These are phyloP conservation scores for Verticillium klebahnii DNA, from an alignment of 2,329 filamentous ascomycete species.

Conservation along the genomic window DNA sequence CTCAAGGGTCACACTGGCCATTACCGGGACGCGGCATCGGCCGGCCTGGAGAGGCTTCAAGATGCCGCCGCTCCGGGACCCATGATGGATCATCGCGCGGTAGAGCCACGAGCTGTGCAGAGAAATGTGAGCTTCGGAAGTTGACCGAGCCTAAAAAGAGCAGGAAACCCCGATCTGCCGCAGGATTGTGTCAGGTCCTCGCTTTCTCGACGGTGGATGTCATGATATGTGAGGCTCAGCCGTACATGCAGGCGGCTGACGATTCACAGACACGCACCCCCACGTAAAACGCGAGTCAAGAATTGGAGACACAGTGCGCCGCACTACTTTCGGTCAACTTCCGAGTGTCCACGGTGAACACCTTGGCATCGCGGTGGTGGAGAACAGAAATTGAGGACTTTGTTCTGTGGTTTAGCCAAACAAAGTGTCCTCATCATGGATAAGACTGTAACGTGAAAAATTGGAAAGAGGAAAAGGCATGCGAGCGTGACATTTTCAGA, in stretches of 20 bases:
- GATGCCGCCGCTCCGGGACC: not conserved
- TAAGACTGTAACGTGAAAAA: no score
- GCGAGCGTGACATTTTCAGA: no score
- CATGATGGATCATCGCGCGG: not conserved
- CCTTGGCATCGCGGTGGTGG: not conserved
- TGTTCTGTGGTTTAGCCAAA: no score
- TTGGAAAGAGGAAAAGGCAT: no score
- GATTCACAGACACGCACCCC: not conserved
- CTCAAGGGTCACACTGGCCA: not conserved
- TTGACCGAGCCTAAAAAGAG: constrained; percentile 7
- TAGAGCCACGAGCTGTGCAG: not conserved
- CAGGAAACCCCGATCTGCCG: not conserved
- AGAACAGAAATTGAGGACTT: no score
- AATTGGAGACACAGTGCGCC: not conserved
- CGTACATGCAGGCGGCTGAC: not conserved
- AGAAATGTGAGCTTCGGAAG: constrained; percentile 2
- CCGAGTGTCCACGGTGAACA: not conserved
- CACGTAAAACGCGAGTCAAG: not conserved
- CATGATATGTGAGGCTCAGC: not conserved
- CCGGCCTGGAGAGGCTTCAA: not conserved
- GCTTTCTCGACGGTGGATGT: not conserved
- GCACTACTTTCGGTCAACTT: not conserved
- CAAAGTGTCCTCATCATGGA: no score
- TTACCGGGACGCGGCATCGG: constrained; percentile 1
- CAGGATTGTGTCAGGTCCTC: not conserved